Base-by-base conservation (phyloP, 345 rosid species). In the Arabidopsis arenosa region DNA sequence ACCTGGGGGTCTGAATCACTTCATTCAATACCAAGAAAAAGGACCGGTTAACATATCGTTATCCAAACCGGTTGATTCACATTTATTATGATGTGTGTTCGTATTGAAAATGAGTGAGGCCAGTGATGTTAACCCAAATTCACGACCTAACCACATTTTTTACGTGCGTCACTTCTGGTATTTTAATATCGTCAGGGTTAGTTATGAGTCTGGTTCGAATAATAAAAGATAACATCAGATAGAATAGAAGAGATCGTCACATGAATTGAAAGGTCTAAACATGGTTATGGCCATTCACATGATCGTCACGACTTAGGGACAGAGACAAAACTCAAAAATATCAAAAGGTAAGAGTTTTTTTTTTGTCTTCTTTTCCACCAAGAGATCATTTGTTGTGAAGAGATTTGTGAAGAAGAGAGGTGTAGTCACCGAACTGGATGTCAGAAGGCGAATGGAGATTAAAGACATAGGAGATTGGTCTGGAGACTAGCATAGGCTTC, bases 391-490 rank as follows among this genome's bases (percentile, higher is more conserved):
- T 47, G 45, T 35, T 15, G 73, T 79, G 79, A 68, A 93, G 84
- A 62, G 63, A 23, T 55, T 72, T 68, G 68, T 18, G 58, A 35
- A 88, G 68, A 9, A 37, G 61, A 28, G 83, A 77, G 15, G 79
- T 61, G 63, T 83, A 87, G 66, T 88, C 85, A 15, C 84, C 87
- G 45, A 75, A 85, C 84, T 82, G 85, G 74, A 84, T 58, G 49
- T 84, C 82, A 3, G 83, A 41, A 9, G 97, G 98, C 1, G 90
- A 92, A 47, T 80, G 83, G 80, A 88, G 68, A 61, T 63, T 63
- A 77, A 93, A 93, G 66, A 92, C 87, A 21, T 91, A 94, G 3
- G 96, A 86, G 84, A 84, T 68, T 13, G 97, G 52, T 83, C 82
- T 86, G 9, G 96, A 89, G 55, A 62, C 74, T 77, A 73, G 5